Percentiles rank a stretch among this genome's conserved stretches.
Conservation (phyloP, 2,329 filamentous ascomycete species). For the Aspergillus uvarum region DNA sequence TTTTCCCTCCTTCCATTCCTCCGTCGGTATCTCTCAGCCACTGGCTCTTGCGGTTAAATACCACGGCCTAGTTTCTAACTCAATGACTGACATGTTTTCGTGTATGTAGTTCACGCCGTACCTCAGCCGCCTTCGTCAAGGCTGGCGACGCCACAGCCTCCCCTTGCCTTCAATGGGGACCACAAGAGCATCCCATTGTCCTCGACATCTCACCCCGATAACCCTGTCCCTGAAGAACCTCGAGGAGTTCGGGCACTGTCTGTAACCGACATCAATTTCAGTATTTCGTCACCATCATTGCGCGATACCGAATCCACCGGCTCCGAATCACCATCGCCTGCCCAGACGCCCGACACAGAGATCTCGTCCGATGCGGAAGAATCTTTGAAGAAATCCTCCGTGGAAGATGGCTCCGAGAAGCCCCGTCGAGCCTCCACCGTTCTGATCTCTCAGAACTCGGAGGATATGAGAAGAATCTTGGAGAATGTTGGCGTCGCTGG, state of each 20-base stretch:
- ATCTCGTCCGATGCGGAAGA: conserved; percentile 37
- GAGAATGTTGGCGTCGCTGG: conserved; percentile 53
- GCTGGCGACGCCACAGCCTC: conserved; percentile 24
- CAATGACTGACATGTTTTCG: neutral
- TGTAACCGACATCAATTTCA: conserved; percentile 34
- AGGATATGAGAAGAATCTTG: conserved; percentile 59
- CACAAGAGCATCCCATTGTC: conserved; percentile 37
- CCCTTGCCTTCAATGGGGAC: conserved; percentile 25
- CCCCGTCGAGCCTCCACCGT: conserved; percentile 48
- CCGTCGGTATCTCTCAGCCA: neutral
- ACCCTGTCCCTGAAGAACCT: conserved; percentile 51
- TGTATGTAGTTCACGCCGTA: conserved; percentile 32
- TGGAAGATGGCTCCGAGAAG: conserved; percentile 25
- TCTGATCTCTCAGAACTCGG: conserved; percentile 57
- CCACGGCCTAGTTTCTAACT: neutral
- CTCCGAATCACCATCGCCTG: conserved; percentile 33
- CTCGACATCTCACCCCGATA: conserved; percentile 47
- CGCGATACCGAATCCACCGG: conserved; percentile 38
- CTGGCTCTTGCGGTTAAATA: neutral
- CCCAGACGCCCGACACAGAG: conserved; percentile 44
- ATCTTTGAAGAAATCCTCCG: conserved; percentile 15
- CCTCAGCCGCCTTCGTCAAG: conserved; percentile 26
- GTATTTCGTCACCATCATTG: conserved; percentile 30
- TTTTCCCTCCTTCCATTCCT: neutral
- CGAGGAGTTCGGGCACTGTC: conserved; percentile 37